Percentiles rank a stretch among this genome's conserved stretches.
Evolutionary conservation across 306 rosid species (phyloP).

Genomic region (Hippophae rhamnoides): DNA sequence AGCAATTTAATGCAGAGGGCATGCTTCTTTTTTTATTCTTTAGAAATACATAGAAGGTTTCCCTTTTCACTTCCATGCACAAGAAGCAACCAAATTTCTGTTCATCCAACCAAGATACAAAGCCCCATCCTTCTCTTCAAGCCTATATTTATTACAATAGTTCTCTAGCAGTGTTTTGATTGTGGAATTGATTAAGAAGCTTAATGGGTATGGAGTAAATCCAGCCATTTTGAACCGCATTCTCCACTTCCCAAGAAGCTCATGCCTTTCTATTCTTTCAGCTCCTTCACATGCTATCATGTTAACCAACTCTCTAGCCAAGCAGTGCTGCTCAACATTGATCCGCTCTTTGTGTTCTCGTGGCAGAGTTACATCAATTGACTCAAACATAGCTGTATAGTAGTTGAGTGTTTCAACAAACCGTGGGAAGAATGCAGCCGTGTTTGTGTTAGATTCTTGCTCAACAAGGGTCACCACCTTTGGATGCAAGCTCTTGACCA

Average conservation of each 20-base stretch:
- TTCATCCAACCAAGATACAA: conserved; percentile 97
- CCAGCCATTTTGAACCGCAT: conserved; percentile 85
- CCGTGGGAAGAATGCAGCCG: conserved; percentile 73
- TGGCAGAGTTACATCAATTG: conserved; percentile 75
- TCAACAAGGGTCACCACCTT: conserved; percentile 96
- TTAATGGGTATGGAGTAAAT: conserved; percentile 73
- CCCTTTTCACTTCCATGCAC: conserved; percentile 70
- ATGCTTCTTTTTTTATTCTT: conserved; percentile 4
- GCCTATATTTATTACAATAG: conserved; percentile 61
- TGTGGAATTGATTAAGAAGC: conserved; percentile 82
- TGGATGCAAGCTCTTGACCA: conserved; percentile 79
- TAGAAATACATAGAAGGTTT: neutral
- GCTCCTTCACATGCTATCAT: conserved; percentile 87
- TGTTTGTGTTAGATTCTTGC: conserved; percentile 88
- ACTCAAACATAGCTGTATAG: conserved; percentile 85
- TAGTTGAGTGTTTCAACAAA: conserved; percentile 66
- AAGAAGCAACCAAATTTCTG: conserved; percentile 88
- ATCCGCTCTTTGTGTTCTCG: conserved; percentile 72
- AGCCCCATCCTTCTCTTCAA: conserved; percentile 77
- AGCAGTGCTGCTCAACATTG: conserved; percentile 90
- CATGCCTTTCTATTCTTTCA: conserved; percentile 90
- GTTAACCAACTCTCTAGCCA: conserved; percentile 91
- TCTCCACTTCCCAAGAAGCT: conserved; percentile 86
- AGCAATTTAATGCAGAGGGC: neutral
- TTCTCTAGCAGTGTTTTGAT: conserved; percentile 71